Evolutionary conservation across 768 basidiomycete genomes (phyloP), one percentile per base, ranked within the genome.

Genomic region (Postia placenta): DNA sequence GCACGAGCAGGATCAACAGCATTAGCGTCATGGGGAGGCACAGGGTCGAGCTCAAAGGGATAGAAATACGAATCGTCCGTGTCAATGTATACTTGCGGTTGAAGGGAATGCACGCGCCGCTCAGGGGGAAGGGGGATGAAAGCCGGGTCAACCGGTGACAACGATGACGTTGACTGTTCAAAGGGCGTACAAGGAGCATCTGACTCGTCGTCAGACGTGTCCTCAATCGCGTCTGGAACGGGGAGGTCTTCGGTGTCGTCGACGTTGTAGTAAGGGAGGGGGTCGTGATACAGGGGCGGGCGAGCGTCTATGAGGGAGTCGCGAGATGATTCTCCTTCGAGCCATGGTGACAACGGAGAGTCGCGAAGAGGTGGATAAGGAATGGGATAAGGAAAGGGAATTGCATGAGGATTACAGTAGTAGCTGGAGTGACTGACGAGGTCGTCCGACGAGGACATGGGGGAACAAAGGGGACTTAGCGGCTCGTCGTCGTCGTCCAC

Each of bases 171-270:
- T 36, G 85, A 85, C 54, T 73, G 73, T 56, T 75, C 73, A 41
- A 79, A 82, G 42, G 83, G 85, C 5, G 85, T 82, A 9, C 77
- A 75, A 9, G 73, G 77, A 4, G 76, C 69, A 57, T 90, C 87
- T 14, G 87, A 87, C 71, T 89, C 88, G 69, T 90, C 87, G 68
- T 90, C 88, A 39, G 87, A 90, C 30, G 76, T 79, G 66, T 90
- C 87, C 64, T 89, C 87, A 74, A 89, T 85, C 36, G 85, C 81
- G 60, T 89, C 87, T 38, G 85, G 87, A 37, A 88, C 78, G 24
- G 83, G 70, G 26, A 81, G 73, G 60, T 84, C 83, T 58, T 85
- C 85, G 55, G 78, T 59, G 67, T 85, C 81, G 65, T 85, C 81
- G 57, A 64, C 61, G 51, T 80, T 73, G 60, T 74, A 76, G 56